Base-by-base conservation (phyloP, 2,329 filamentous ascomycete genomes). In the Samsoniella hepiali region DNA sequence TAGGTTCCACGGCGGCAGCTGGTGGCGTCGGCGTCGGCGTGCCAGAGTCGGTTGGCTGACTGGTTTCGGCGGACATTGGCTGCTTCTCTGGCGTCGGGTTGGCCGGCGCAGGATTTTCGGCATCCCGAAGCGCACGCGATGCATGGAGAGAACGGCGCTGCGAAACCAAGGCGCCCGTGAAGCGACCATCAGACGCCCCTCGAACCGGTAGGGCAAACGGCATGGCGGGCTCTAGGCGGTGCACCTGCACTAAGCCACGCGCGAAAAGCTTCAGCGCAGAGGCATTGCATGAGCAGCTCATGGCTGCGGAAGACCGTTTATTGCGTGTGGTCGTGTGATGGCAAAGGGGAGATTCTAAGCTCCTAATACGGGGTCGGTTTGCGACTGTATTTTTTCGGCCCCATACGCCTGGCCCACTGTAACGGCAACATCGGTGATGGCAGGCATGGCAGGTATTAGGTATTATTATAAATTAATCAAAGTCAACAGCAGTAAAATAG, bases 281-380 rank as follows among this genome's bases (percentile, higher is more conserved):
- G 7, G 73, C 75, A 64, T 80, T 78, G 65, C 82, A 85, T 29
- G 77, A 72, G 69, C 82, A 84, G 65, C 70, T 75, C 82, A 84
- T 84, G 55, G 65, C 70, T 65, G 58, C 42, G 10, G 11, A 56
- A 9, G 27, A 27, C 17, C 22, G 44, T 60, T 22, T 5, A 15
- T 29, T 61, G 36, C n/a, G 56, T 54, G 38, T 17, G 47, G 58
- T 62, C 51, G 60, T 56, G 51, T 62, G 58, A 62, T 62, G 60
- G 45, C 17, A 11, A 63, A 63, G 38, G 54, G 47, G 61, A 63
- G 31, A 57, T 29, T 45, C 22, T 10, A 45, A 40, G 51, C 54
- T 63, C 42, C 42, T 50, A 11, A 57, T 54, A 55, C 42, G 53
- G 60, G 60, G 53, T 34, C 11, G 32, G 29, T 13, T 50, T 42